Evolutionary conservation across 2,329 filamentous ascomycete species (phyloP), one percentile per base, ranked within the genome.

Genomic region (Colletotrichum costaricense): DNA sequence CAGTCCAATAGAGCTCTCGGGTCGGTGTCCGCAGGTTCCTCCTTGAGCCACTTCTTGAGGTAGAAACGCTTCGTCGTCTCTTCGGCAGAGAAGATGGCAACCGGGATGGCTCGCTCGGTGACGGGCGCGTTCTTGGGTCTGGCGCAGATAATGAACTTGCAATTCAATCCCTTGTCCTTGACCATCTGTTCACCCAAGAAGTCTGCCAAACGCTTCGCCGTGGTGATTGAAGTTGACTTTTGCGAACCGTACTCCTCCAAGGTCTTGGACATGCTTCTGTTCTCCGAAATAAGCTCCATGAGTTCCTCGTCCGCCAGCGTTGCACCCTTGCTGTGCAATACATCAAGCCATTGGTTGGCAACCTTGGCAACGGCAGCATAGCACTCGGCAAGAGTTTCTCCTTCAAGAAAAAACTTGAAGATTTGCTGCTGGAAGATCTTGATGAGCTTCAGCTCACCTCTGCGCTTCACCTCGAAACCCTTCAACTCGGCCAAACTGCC

Each of bases 401-500:
- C 97, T 79, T 99, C 96, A 6, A 99, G 86, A 85, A 99, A 99
- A 84, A 99, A 98, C 81, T 98, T 98, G 92, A 99, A 99, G 76
- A 99, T 98, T 80, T 99, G 97, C 73, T 97, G 95, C 82, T 99
- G 97, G 82, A 99, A 99, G 80, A 98, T 99, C 84, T 99, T 99
- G 89, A 99, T 99, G 77, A 99, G 92, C 85, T 99, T 99, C 77
- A 99, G 86, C 85, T 99, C 97, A 87, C 97, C 97, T 90, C 97
- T 91, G 81, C 97, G 93, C 87, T 99, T 99, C 76, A 99, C 92
- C 80, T 99, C 97, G 80, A 99, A 99, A 6, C 97, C 97, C 80
- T 99, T 99, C 80, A 99, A 83, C 81, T 99, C 97, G 16, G 97
- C 97, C 65, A 99, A 87, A 82, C 93, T 97, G 52, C 97, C 97